These are phyloP conservation scores for Tephrocybe sp. DNA, from an alignment of 768 basidiomycete genomes.

Conservation along the genomic window DNA sequence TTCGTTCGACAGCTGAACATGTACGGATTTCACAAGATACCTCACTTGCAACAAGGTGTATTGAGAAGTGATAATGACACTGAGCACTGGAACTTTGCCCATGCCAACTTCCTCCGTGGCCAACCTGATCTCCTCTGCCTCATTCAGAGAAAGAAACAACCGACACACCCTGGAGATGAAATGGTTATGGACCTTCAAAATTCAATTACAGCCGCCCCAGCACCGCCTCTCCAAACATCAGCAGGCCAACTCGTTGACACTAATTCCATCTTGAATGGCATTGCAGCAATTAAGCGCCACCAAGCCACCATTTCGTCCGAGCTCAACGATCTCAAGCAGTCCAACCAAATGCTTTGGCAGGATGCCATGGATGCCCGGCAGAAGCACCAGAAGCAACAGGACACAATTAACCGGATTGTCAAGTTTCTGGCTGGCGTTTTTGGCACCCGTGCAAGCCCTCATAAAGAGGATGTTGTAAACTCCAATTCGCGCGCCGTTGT, in stretches of 20 bases:
- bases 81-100: constrained; percentile 91
- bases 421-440: constrained; percentile 95
- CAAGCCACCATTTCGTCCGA: constrained; percentile 92
- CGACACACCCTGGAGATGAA: constrained; percentile 37
- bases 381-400: constrained; percentile 89
- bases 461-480: constrained; percentile 30
- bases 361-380: constrained; percentile 79
- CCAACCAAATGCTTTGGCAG: constrained; percentile 91
- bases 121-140: constrained; percentile 86
- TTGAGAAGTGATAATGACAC: constrained; percentile 79
- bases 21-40: constrained; percentile 95
- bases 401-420: constrained; percentile 94
- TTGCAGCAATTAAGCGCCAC: constrained; percentile 86
- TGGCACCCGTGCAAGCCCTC: constrained; percentile 48
- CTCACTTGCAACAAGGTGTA: constrained; percentile 93
- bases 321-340: constrained; percentile 82
- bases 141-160: constrained; percentile 85
- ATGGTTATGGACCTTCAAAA: constrained; percentile 34
- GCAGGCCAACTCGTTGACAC: constrained; percentile 71
- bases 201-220: constrained; percentile 13
- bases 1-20: constrained; percentile 95
- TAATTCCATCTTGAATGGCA: constrained; percentile 76
- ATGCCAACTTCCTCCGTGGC: constrained; percentile 84
- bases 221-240: constrained; percentile 17
- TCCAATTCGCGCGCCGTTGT: constrained; percentile 41